phyloP scores from a whole-genome alignment of 768 basidiomycete species.

The Boletus subparvulus region DNA sequence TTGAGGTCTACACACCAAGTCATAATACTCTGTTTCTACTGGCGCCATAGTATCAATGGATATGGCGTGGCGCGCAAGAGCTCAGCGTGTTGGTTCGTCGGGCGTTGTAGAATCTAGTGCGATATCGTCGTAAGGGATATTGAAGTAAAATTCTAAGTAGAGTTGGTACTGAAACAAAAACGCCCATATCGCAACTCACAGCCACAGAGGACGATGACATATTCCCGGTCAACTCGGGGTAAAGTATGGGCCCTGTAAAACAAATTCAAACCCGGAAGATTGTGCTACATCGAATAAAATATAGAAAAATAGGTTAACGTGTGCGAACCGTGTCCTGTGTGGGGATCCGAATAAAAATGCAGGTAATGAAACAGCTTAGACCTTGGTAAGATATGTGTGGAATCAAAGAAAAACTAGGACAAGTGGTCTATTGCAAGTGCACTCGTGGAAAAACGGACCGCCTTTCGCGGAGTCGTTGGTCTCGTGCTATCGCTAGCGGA shows the following conservation, averaged over 20 bases:
- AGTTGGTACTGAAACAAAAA: conserved; percentile 7
- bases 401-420: conserved; percentile 9
- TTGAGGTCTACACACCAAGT: conserved; percentile 52
- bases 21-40: conserved; percentile 89
- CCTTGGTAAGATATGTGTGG: neutral
- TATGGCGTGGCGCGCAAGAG: neutral
- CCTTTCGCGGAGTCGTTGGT: conserved; percentile 52
- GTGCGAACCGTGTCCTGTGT: conserved; percentile 19
- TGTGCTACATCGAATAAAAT: conserved; percentile 36
- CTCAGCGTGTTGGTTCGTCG: conserved; percentile 1
- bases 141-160: neutral
- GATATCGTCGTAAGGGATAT: conserved; percentile 3
- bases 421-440: conserved; percentile 31
- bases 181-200: conserved; percentile 19
- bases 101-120: conserved; percentile 2
- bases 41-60: conserved; percentile 59
- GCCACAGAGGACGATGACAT: conserved; percentile 30
- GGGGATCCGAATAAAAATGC: conserved; percentile 24
- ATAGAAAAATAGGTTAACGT: conserved; percentile 25
- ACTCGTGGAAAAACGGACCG: conserved; percentile 59
- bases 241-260: neutral
- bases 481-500: conserved; percentile 37
- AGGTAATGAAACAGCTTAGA: conserved; percentile 16
- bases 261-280: conserved; percentile 5
- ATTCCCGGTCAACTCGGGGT: neutral